Percentiles rank a stretch among this genome's conserved stretches.
Evolutionary conservation across 352 stramenopile genomes (phyloP).

Genomic region (Globisporangium yorkense): DNA sequence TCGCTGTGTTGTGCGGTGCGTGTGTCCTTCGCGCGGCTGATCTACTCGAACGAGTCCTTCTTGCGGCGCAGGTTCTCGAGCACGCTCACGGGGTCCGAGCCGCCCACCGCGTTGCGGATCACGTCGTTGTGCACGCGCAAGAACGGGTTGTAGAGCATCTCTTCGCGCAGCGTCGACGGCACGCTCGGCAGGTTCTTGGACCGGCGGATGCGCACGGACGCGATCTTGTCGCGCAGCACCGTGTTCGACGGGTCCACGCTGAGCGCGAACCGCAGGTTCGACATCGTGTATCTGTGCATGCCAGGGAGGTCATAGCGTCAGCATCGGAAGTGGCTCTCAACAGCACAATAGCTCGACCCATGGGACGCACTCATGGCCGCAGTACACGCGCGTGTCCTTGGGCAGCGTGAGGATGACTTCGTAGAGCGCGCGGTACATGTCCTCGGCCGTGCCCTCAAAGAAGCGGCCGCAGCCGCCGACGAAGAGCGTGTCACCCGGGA

Average conservation of each 20-base stretch:
- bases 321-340: no score
- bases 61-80: conserved; percentile 70
- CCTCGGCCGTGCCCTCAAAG: conserved; percentile 84
- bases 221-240: conserved; percentile 81
- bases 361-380: conserved; percentile 67
- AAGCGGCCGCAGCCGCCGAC: conserved; percentile 80
- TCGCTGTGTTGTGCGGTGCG: neutral
- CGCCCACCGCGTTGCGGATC: conserved; percentile 76
- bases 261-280: conserved; percentile 91
- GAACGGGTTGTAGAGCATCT: conserved; percentile 88
- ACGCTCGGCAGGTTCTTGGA: conserved; percentile 89
- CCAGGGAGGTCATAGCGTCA: neutral
- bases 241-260: conserved; percentile 91
- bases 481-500: conserved; percentile 88
- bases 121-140: conserved; percentile 78
- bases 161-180: conserved; percentile 82
- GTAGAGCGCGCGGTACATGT: conserved; percentile 87
- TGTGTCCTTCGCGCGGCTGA: neutral
- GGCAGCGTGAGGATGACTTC: conserved; percentile 82
- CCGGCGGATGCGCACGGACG: conserved; percentile 64
- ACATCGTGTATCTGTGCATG: conserved; percentile 78
- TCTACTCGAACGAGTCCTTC: conserved; percentile 71
- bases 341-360: no score
- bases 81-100: conserved; percentile 71
- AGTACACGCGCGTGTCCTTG: conserved; percentile 87